These are phyloP conservation scores for Diaporthe destruens DNA, from an alignment of 2,329 filamentous ascomycete genomes.

Conservation along the genomic window DNA sequence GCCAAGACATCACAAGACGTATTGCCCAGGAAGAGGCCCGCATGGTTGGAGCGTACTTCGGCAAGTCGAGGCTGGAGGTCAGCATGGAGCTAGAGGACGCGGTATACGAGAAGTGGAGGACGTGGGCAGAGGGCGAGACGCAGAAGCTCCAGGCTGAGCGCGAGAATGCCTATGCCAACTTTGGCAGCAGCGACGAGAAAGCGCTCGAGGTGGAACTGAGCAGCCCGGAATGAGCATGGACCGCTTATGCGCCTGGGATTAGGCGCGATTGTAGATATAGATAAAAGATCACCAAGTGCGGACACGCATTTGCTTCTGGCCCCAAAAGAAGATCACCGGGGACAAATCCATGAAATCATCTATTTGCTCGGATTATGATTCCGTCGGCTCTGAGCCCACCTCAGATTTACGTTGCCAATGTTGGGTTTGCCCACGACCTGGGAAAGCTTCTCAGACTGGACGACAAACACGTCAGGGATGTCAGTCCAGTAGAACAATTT, in stretches of 20 bases:
- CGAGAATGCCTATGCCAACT: slow-evolving; percentile 58
- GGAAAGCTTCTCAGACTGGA: slow-evolving; percentile 81
- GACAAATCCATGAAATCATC: neutral
- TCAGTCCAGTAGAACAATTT: slow-evolving; percentile 74
- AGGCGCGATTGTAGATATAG: slow-evolving; percentile 13
- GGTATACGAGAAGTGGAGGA: slow-evolving; percentile 86
- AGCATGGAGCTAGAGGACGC: slow-evolving; percentile 86
- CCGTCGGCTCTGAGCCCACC: slow-evolving; percentile 24
- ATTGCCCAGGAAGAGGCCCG: slow-evolving; percentile 90
- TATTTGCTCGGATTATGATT: neutral
- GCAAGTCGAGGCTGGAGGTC: slow-evolving; percentile 79
- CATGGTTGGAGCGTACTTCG: slow-evolving; percentile 89
- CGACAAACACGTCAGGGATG: slow-evolving; percentile 82
- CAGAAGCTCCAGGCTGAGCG: slow-evolving; percentile 55
- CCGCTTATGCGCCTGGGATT: neutral
- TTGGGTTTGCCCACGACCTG: slow-evolving; percentile 56
- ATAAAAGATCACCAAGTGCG: neutral
- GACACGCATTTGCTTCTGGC: neutral
- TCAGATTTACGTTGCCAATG: slow-evolving; percentile 41
- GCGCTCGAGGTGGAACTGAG: slow-evolving; percentile 41
- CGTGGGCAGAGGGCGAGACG: slow-evolving; percentile 73
- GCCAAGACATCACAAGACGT: slow-evolving; percentile 84
- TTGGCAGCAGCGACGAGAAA: slow-evolving; percentile 54
- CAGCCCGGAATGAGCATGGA: slow-evolving; percentile 22
- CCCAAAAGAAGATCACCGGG: neutral